Percentiles rank a stretch among this genome's conserved stretches.
Evolutionary conservation across 2,329 filamentous ascomycete species (phyloP).

Genomic region (Myrmaecium sp.): DNA sequence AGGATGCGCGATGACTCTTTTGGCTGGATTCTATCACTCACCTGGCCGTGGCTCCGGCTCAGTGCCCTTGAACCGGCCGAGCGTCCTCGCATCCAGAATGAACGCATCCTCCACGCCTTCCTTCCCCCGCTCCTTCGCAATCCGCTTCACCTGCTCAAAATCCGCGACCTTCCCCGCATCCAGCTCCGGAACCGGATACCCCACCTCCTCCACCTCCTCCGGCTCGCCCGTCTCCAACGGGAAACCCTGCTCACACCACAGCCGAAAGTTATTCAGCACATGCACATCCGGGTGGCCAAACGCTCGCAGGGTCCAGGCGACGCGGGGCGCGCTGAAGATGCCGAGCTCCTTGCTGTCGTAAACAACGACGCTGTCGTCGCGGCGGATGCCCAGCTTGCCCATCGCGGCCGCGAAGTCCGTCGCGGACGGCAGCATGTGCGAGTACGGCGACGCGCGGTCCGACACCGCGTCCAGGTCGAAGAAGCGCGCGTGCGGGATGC

Average conservation of each 20-base stretch:
- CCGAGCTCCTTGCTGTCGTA: constrained; percentile 86
- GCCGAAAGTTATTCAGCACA: constrained; percentile 83
- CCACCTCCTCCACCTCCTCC: constrained; percentile 26
- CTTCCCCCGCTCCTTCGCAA: constrained; percentile 61
- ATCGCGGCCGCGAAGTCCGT: constrained; percentile 74
- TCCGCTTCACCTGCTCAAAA: constrained; percentile 68
- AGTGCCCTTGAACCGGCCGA: constrained; percentile 63
- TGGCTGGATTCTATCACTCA: too few species aligned
- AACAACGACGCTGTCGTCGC: constrained; percentile 80
- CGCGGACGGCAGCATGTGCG: constrained; percentile 83
- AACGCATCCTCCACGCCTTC: constrained; percentile 72
- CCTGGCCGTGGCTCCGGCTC: constrained; percentile 77
- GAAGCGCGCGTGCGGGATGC: constrained; percentile 82
- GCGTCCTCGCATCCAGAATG: constrained; percentile 71
- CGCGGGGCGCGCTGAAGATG: constrained; percentile 84
- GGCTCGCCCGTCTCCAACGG: constrained; percentile 66
- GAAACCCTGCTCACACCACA: constrained; percentile 75
- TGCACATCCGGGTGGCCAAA: constrained; percentile 86
- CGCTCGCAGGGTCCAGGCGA: constrained; percentile 80
- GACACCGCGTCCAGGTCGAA: constrained; percentile 91
- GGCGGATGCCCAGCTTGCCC: constrained; percentile 70
- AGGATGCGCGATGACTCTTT: too few species aligned
- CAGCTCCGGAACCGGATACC: constrained; percentile 27
- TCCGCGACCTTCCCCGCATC: constrained; percentile 50
- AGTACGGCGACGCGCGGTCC: constrained; percentile 74